These are phyloP conservation scores for Oxyria digyna DNA, from an alignment of 148 eudicot genomes.

Conservation along the genomic window DNA sequence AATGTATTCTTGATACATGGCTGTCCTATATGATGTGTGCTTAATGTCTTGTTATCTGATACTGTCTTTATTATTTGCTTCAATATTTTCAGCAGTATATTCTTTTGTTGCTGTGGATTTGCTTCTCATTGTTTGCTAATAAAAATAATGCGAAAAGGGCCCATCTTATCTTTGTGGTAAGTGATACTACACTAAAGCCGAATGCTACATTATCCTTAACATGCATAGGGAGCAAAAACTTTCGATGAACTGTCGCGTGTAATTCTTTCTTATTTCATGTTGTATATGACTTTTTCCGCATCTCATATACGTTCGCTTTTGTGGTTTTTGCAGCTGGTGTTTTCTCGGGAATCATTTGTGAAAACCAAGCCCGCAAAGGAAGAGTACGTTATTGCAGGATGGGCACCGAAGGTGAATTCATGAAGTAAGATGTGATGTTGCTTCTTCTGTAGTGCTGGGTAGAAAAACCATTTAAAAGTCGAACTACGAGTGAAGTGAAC, in stretches of 20 bases:
- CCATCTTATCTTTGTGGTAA: no score
- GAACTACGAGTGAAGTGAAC: no score
- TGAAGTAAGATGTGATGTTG: constrained; percentile 13
- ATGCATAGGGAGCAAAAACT: no score
- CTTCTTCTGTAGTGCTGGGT: background rate
- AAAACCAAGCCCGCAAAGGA: constrained; percentile 38
- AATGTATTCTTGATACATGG: no score
- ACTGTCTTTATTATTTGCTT: background rate
- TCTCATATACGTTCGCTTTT: no score
- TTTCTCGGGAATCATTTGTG: constrained; percentile 33
- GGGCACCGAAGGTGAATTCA: constrained; percentile 46
- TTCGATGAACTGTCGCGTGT: no score
- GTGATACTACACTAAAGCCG: background rate
- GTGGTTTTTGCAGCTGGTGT: constrained; percentile 26
- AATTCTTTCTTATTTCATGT: no score
- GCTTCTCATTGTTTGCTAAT: background rate
- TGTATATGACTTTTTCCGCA: no score
- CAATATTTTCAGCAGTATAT: background rate
- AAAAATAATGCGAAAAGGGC: background rate
- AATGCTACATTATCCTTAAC: background rate
- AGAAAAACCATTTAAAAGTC: no score
- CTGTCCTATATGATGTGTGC: background rate
- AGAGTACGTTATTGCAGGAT: constrained; percentile 35
- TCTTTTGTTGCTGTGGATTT: background rate
- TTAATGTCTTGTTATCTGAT: background rate